Evolutionary conservation across 768 basidiomycete species (phyloP).

Genomic region (Leucosporidium creatinivorum): DNA sequence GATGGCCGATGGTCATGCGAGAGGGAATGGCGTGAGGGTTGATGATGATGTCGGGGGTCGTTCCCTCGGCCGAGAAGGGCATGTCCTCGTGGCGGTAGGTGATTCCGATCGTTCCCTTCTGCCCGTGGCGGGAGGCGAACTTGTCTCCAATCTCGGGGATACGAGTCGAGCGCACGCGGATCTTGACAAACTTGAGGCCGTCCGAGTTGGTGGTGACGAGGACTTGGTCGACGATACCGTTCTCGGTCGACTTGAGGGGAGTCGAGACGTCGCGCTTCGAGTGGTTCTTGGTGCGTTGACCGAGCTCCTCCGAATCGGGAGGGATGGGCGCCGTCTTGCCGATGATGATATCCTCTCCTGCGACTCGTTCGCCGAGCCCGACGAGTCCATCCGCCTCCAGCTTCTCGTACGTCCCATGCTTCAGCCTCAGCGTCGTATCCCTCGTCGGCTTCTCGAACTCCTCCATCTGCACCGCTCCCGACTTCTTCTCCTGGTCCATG

Average conservation of each 20-base stretch:
- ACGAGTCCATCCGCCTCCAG: constrained; percentile 93
- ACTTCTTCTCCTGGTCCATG: constrained; percentile 97
- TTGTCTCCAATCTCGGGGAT: constrained; percentile 98
- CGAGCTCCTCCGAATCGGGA: constrained; percentile 92
- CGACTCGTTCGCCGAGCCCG: constrained; percentile 86
- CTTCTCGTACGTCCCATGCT: constrained; percentile 98
- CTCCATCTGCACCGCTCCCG: constrained; percentile 81
- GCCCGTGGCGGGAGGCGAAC: constrained; percentile 97
- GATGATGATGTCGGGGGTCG: constrained; percentile 94
- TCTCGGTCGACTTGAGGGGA: constrained; percentile 94
- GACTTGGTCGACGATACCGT: constrained; percentile 94
- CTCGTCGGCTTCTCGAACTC: constrained; percentile 95
- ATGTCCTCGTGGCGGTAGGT: constrained; percentile 99
- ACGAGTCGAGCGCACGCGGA: constrained; percentile 89
- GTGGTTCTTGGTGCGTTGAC: constrained; percentile 87
- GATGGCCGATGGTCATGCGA: constrained; percentile 99
- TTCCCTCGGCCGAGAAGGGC: constrained; percentile 96
- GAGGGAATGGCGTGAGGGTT: constrained; percentile 99
- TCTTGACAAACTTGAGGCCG: constrained; percentile 96
- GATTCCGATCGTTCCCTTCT: constrained; percentile 99
- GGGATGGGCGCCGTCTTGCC: constrained; percentile 98
- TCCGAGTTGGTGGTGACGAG: constrained; percentile 92
- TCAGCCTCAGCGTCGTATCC: constrained; percentile 89
- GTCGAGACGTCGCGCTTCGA: constrained; percentile 94
- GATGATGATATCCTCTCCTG: constrained; percentile 97